Conservation (phyloP, 345 rosid species). For the Kernera saxatilis region DNA sequence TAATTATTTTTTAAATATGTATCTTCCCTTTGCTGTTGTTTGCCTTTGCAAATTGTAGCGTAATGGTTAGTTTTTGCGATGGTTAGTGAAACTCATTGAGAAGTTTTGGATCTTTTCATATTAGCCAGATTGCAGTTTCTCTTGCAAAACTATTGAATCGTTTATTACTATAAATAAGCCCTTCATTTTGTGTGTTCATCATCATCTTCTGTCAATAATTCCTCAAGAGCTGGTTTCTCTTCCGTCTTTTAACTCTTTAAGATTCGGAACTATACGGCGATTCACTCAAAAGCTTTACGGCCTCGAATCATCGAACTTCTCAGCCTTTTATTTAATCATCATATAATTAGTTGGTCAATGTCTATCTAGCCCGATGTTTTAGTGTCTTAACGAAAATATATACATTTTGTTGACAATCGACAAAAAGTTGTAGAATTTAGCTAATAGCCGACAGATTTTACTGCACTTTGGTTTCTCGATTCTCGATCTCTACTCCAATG, state of each 20-base stretch:
- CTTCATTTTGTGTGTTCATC: neutral
- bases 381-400: neutral
- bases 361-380: neutral
- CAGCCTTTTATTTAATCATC: neutral
- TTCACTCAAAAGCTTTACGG: neutral
- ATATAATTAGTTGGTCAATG: conserved; percentile 15
- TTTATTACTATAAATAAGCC: neutral
- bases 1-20: neutral
- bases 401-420: conserved; percentile 3
- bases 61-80: neutral
- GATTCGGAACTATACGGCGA: neutral
- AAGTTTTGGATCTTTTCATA: neutral
- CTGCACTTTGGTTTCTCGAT: conserved; percentile 32
- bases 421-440: conserved; percentile 14
- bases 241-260: neutral
- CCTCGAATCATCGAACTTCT: neutral
- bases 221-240: neutral
- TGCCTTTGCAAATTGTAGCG: conserved; percentile 2
- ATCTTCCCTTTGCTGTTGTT: neutral
- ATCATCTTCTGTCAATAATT: neutral
- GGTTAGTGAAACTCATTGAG: neutral
- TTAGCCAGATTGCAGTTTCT: neutral
- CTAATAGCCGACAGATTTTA: conserved; percentile 25
- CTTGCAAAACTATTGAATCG: neutral
- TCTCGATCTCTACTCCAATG: conserved; percentile 31